Percentiles rank a stretch among this genome's conserved stretches.
Conservation (phyloP, 805 yeast species). For the Blastobotrys terrestris region DNA sequence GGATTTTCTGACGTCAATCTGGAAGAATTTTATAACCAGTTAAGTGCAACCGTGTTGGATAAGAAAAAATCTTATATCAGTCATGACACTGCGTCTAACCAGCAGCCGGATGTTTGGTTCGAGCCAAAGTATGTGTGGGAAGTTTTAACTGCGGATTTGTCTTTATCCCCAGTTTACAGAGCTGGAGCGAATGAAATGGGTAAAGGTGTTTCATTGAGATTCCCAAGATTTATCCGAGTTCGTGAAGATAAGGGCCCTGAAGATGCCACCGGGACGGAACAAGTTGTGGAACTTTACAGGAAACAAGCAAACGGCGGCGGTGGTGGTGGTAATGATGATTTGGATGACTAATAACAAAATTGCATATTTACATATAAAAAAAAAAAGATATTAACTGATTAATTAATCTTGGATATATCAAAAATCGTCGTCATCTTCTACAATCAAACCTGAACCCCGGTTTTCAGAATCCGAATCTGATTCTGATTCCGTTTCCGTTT, state of each 20-base stretch:
- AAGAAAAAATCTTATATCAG: conserved; percentile 63
- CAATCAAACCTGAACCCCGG: conserved; percentile 9
- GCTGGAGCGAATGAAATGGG: conserved; percentile 72
- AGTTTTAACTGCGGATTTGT: conserved; percentile 84
- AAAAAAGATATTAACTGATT: background rate
- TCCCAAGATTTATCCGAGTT: conserved; percentile 77
- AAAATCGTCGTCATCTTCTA: conserved; percentile 10
- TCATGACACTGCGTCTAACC: conserved; percentile 57
- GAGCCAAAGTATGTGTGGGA: conserved; percentile 83
- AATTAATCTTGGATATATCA: too few species aligned
- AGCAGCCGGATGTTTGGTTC: conserved; percentile 90
- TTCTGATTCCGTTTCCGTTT: conserved; percentile 18
- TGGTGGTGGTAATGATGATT: background rate
- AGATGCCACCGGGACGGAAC: conserved; percentile 81
- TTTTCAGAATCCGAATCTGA: conserved; percentile 10
- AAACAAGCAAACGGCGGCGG: conserved; percentile 45
- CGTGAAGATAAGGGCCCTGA: conserved; percentile 83
- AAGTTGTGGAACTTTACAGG: conserved; percentile 76
- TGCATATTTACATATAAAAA: background rate
- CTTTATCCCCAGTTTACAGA: conserved; percentile 82
- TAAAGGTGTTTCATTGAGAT: conserved; percentile 79
- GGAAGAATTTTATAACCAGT: conserved; percentile 47
- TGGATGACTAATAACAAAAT: background rate
- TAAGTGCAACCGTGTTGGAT: conserved; percentile 60
- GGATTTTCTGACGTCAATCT: conserved; percentile 89